Evolutionary conservation across 768 basidiomycete species (phyloP).

Genomic region (Chiua virens): DNA sequence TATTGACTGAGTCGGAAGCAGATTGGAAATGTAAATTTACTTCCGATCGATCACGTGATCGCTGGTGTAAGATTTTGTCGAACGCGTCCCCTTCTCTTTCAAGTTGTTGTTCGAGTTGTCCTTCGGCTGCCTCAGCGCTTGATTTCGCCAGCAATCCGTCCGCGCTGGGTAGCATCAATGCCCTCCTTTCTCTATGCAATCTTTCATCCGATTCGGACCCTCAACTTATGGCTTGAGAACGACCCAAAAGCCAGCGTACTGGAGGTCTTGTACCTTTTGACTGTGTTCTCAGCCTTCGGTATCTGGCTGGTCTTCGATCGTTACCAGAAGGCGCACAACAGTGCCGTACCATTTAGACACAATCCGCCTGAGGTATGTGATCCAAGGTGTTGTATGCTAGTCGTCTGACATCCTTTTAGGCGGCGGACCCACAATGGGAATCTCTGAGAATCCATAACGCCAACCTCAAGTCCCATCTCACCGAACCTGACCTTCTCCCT

Average conservation of each 20-base stretch:
- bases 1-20: too few relatives aligned
- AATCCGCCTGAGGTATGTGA: conserved; percentile 55
- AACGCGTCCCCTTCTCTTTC: conserved; percentile 7
- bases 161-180: conserved; percentile 16
- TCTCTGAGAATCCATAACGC: conserved; percentile 56
- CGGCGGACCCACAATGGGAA: conserved; percentile 59
- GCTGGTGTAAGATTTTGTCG: conserved; percentile 6
- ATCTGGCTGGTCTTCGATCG: conserved; percentile 78
- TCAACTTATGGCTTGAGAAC: conserved; percentile 47
- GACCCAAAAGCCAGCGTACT: conserved; percentile 49
- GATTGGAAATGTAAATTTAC: too few relatives aligned
- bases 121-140: background rate
- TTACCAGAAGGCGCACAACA: conserved; percentile 72
- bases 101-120: conserved; percentile 10
- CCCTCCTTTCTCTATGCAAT: conserved; percentile 36
- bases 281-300: conserved; percentile 71
- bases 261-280: conserved; percentile 66
- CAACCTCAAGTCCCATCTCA: conserved; percentile 63
- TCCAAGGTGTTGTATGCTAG: background rate
- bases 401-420: conserved; percentile 36
- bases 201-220: conserved; percentile 53
- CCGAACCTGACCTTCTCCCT: conserved; percentile 54
- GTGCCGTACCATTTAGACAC: conserved; percentile 66
- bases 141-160: background rate
- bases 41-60: conserved; percentile 22